Conservation (phyloP, 805 yeast genomes). For the Yamadazyma akitaensis region DNA sequence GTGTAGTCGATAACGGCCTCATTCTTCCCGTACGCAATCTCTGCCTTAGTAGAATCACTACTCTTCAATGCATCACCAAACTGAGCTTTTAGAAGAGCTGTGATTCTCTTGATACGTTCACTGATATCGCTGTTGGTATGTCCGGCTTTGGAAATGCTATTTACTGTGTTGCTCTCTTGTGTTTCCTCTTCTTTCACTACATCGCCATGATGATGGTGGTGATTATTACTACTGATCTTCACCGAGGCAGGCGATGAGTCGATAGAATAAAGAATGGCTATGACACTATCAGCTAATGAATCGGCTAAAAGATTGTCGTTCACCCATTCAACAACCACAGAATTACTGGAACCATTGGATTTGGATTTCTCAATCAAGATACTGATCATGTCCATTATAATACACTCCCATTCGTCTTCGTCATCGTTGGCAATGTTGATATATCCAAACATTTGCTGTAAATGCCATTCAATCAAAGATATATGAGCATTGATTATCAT, state of each 20-base stretch:
- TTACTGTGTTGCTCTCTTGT: not conserved
- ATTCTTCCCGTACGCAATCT: slow-evolving; percentile 68
- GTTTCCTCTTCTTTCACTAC: slow-evolving; percentile 18
- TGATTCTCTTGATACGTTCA: slow-evolving; percentile 46
- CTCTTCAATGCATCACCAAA: slow-evolving; percentile 73
- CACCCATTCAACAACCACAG: slow-evolving; percentile 81
- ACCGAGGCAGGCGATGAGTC: slow-evolving; percentile 96
- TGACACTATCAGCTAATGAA: slow-evolving; percentile 88
- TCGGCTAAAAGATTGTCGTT: slow-evolving; percentile 81
- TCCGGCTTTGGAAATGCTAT: slow-evolving; percentile 16
- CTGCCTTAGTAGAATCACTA: slow-evolving; percentile 47
- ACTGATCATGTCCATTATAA: slow-evolving; percentile 45
- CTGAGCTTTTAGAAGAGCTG: slow-evolving; percentile 70
- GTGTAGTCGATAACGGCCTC: slow-evolving; percentile 67
- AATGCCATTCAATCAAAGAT: slow-evolving; percentile 81
- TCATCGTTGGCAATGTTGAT: slow-evolving; percentile 63
- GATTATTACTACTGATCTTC: slow-evolving; percentile 67
- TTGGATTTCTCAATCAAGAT: slow-evolving; percentile 39
- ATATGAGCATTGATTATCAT: slow-evolving; percentile 77
- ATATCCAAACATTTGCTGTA: slow-evolving; percentile 92
- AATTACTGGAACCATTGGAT: slow-evolving; percentile 21
- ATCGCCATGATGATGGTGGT: slow-evolving; percentile 34
- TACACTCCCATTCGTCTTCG: slow-evolving; percentile 40
- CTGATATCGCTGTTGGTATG: slow-evolving; percentile 26
- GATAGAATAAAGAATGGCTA: slow-evolving; percentile 86